Evolutionary conservation across 176 grass and related monocot species (phyloP), one percentile per base, ranked within the genome.

Genomic region (Musa schizocarpa): DNA sequence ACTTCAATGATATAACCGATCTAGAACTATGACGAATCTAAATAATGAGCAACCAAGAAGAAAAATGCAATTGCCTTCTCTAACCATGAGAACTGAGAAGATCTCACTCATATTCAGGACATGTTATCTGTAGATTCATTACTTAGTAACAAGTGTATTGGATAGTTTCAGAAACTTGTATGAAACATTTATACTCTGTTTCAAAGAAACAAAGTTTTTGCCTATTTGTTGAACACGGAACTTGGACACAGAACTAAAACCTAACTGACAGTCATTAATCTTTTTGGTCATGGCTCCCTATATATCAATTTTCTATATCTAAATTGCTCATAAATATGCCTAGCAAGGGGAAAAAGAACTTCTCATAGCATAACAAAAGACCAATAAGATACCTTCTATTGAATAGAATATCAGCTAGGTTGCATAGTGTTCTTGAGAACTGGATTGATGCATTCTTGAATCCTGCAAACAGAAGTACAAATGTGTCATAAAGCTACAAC

Each of bases 341-440:
- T 13, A 17, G 22, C 9, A 58, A 11, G 16, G 14, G 29, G 2
- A 27, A 54, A 17, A 56, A 12, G 13, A 55, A 57, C 6, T 68
- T 12, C 49, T 65, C 2, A 21, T 73, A 79, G 63, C 72, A 64
- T 1, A 71, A 76, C 43, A 52, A 14, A 16, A 9, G 54, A 70
- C 24, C 25, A 74, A 72, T 68, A 19, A 20, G 74, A 55, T 79
- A 89, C 90, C 86, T 93, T 85, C 85, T 84, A 69, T 91, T 98
- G 77, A 98, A 93, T 52, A 93, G 76, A 64, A 93, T 54, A 76
- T 98, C 88, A 82, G 90, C 88, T 81, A 93, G 78, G 73, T 80
- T 98, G 82, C 80, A 86, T n/a, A 91, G 58, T 34, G 88, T 81
- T 73, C 90, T 93, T 72, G 86, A 88, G 14, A 80, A 78, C 69